These are phyloP conservation scores for Dothideomycetes sp. DNA, from an alignment of 2,329 filamentous ascomycete species.

Conservation along the genomic window DNA sequence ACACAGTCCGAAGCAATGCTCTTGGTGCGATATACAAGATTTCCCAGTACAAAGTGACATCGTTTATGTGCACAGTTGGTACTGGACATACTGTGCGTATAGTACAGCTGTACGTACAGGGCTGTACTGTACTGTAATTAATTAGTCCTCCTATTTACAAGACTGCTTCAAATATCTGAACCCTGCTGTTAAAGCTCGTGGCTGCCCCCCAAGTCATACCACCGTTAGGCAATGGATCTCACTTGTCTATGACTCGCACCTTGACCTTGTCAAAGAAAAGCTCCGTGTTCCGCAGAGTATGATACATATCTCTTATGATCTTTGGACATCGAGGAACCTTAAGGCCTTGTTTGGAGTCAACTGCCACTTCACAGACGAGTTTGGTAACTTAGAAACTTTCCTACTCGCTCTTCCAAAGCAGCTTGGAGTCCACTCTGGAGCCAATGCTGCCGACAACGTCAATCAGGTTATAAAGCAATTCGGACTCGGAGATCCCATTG, in stretches of 20 bases:
- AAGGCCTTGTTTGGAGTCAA: not conserved
- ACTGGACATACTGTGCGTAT: too few species aligned
- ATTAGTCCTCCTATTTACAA: too few species aligned
- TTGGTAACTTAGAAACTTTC: not conserved
- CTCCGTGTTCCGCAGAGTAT: too few species aligned
- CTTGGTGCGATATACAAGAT: not conserved
- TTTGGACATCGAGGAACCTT: not conserved
- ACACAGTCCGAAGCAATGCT: not conserved
- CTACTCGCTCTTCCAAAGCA: not conserved
- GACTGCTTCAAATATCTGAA: too few species aligned
- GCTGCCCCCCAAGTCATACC: too few species aligned
- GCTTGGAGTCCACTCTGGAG: not conserved
- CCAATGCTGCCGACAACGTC: not conserved
- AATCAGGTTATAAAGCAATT: not conserved
- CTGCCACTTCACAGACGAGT: not conserved
- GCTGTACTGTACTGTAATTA: too few species aligned
- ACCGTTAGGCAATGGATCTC: too few species aligned
- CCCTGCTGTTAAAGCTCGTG: too few species aligned
- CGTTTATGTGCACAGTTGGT: not conserved
- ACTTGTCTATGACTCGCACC: too few species aligned
- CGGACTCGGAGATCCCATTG: not conserved
- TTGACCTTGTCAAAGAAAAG: too few species aligned
- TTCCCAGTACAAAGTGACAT: not conserved
- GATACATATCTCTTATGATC: not conserved
- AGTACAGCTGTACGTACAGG: too few species aligned